Conservation (phyloP, 163 green algal species). For the Chlorella variabilis region DNA sequence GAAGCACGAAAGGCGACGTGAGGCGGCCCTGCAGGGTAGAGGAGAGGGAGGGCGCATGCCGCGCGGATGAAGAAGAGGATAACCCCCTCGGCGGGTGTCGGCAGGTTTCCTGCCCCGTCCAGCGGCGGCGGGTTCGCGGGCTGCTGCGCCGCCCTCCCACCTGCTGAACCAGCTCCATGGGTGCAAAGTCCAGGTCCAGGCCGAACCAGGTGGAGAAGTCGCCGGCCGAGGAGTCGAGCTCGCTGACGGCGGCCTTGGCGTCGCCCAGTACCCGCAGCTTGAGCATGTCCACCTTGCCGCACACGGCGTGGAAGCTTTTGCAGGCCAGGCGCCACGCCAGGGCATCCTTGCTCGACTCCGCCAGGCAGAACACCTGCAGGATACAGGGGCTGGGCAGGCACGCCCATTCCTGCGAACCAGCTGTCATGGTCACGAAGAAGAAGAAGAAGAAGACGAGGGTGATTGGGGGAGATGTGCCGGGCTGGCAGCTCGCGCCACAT, state of each 20-base stretch:
- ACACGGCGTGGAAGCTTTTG: conserved; percentile 6
- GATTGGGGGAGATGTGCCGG: no score
- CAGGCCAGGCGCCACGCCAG: conserved; percentile 5
- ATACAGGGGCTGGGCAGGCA: not conserved
- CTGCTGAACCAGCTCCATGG: conserved; percentile 19
- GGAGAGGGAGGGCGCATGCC: not conserved
- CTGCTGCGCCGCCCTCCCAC: not conserved
- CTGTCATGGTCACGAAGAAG: not conserved
- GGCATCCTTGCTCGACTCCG: conserved; percentile 6
- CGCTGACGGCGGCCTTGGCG: not conserved
- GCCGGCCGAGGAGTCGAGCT: not conserved
- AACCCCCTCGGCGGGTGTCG: no score
- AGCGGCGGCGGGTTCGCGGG: not conserved
- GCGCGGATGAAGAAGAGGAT: no score
- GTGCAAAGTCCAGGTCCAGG: conserved; percentile 23
- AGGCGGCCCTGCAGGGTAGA: conserved; percentile 3
- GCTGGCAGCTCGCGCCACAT: no score
- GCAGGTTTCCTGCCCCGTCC: no score
- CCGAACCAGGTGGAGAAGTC: conserved; percentile 29
- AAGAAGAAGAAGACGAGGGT: not conserved
- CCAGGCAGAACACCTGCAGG: conserved; percentile 1
- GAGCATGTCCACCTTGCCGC: conserved; percentile 23
- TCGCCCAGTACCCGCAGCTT: not conserved
- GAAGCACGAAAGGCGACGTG: conserved; percentile 26
- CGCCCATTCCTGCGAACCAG: not conserved